Evolutionary conservation across 208 protist species (phyloP), one percentile per base, ranked within the genome.

Genomic region (Hexamita inflata): DNA sequence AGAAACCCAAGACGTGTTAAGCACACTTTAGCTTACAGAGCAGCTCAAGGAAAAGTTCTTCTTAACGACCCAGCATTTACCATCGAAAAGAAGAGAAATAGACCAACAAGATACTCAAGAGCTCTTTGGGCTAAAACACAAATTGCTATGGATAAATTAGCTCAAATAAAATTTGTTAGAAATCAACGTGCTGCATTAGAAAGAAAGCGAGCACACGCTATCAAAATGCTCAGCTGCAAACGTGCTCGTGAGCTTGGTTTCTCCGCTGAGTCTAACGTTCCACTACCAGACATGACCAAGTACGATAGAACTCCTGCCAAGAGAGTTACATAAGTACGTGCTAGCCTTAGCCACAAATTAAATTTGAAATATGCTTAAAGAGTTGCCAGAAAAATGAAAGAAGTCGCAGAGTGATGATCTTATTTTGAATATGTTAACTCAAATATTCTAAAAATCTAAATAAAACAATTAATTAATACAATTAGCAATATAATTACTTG

Each of bases 21-120:
- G 76, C 99, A 95, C 95, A 98, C 95, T 32, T 98, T 98, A 86
- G 94, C 95, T 40, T 98, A 94, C 86, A 87, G 96, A 49, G 92
- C 90, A 81, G 84, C 92, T 0, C 85, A 88, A 70, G 93, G 94
- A 35, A 98, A 98, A 85, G 95, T 98, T 83, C 88, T 99, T 64
- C 81, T 89, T 26, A 84, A 94, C 45, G 95, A 98, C 86, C 90
- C 85, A 67, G 94, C 93, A 26, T 96, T 97, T 82, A 92, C 97
- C 45, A 98, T 99, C 83, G 96, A 98, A 87, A 91, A 92, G 82
- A 85, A 88, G 42, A 87, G 95, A 34, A 94, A 99, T 81, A 81
- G 93, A 39, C 95, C 95, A 28, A 86, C 97, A 26, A 94, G 94
- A 86, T 99, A 99, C 86, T 93, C 98, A 86, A 89, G 95, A 59